Evolutionary conservation across 1,284 basidiomycete genomes (phyloP).

Genomic region (Macrocystidia cucumis): DNA sequence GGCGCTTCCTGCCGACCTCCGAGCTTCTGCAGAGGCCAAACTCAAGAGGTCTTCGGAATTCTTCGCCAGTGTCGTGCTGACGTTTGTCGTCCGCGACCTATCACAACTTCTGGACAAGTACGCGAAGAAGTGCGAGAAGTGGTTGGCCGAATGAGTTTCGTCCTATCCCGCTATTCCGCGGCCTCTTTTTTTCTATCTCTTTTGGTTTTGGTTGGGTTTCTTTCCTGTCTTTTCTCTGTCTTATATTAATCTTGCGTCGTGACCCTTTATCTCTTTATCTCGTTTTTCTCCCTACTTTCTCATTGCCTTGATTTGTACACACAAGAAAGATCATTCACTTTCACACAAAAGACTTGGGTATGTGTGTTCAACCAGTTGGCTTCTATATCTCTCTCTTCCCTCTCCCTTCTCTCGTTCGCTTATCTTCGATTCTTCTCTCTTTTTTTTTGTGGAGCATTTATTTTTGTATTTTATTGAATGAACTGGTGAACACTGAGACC

Average conservation of each 20-base stretch:
- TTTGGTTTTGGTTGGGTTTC: slow-evolving; percentile 18
- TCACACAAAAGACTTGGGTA: too few species aligned
- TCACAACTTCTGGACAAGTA: slow-evolving; percentile 87
- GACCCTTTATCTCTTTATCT: too few species aligned
- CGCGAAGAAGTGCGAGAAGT: slow-evolving; percentile 84
- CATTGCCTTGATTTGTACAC: too few species aligned
- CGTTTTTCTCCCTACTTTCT: too few species aligned
- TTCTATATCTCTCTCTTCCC: not conserved
- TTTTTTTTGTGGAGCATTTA: too few species aligned
- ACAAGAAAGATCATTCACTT: too few species aligned
- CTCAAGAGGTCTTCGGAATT: slow-evolving; percentile 84
- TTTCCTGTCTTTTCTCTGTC: too few species aligned
- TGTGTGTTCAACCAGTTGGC: not conserved
- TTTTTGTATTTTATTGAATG: too few species aligned
- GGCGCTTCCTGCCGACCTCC: slow-evolving; percentile 58
- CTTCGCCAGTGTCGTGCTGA: slow-evolving; percentile 83
- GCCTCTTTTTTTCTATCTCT: slow-evolving; percentile 14
- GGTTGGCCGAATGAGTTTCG: slow-evolving; percentile 60
- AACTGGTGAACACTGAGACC: too few species aligned
- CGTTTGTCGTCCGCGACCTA: slow-evolving; percentile 85
- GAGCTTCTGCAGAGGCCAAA: slow-evolving; percentile 62
- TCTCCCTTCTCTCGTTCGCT: not conserved
- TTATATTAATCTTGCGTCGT: too few species aligned
- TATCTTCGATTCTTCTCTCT: not conserved
- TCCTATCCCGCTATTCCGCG: slow-evolving; percentile 5